phyloP scores from a whole-genome alignment of 2,329 filamentous ascomycete genomes.

The Pseudocercospora eumusae region DNA sequence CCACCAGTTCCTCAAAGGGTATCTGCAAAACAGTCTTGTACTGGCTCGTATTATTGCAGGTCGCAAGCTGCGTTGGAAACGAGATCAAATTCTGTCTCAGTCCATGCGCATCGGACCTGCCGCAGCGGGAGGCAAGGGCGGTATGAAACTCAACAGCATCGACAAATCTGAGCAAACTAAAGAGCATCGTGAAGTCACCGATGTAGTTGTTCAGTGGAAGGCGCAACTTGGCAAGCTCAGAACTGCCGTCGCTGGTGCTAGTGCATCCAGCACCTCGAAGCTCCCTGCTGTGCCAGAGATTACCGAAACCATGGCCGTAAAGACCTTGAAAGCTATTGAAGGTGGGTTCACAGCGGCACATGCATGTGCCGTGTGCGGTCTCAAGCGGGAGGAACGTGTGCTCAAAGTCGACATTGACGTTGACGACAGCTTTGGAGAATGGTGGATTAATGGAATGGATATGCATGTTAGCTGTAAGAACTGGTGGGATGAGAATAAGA shows the following conservation, averaged over 20 bases:
- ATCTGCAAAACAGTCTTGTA: conserved; percentile 64
- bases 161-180: conserved; percentile 78
- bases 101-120: conserved; percentile 82
- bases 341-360: conserved; percentile 73
- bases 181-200: conserved; percentile 81
- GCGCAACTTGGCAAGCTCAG: conserved; percentile 73
- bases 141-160: conserved; percentile 88
- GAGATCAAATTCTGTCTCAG: conserved; percentile 80
- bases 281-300: conserved; percentile 65
- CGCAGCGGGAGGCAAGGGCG: conserved; percentile 67
- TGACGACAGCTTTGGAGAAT: conserved; percentile 92
- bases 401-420: conserved; percentile 72
- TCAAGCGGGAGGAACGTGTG: conserved; percentile 84
- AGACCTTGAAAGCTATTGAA: conserved; percentile 60
- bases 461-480: conserved; percentile 66
- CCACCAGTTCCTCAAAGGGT: conserved; percentile 63
- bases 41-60: conserved; percentile 81
- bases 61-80: conserved; percentile 84
- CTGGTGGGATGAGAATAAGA: conserved; percentile 81
- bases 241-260: conserved; percentile 68
- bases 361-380: conserved; percentile 79
- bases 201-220: conserved; percentile 74
- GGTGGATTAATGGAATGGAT: conserved; percentile 75
- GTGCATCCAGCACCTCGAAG: conserved; percentile 40
- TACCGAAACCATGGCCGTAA: conserved; percentile 66